A percentile compares a stretch with the other conserved stretches of the same genome.
phyloP scores from a whole-genome alignment of 2,329 filamentous ascomycete genomes.

The Ceratocystis lukuohia region DNA sequence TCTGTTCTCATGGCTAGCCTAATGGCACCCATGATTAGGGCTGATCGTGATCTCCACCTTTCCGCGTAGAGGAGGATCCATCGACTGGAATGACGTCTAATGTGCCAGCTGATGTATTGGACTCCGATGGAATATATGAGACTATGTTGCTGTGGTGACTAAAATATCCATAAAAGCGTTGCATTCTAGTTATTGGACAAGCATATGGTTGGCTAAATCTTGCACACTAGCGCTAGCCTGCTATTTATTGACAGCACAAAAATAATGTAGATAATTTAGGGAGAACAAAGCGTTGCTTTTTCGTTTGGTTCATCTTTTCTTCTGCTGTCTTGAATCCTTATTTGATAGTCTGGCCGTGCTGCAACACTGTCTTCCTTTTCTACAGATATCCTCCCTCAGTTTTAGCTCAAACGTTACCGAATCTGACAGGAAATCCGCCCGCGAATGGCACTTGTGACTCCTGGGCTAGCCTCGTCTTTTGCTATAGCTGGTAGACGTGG shows the following conservation, averaged over 20 bases:
- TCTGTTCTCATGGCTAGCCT: too few species aligned
- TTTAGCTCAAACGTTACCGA: neutral
- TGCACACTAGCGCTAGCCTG: neutral
- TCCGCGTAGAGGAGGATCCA: neutral
- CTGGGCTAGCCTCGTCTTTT: neutral
- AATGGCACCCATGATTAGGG: neutral
- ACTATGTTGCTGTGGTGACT: constrained; percentile 8
- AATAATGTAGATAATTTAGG: neutral
- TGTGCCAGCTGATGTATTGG: neutral
- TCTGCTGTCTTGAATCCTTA: neutral
- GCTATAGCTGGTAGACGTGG: neutral
- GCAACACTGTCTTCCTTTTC: neutral
- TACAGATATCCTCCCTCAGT: neutral
- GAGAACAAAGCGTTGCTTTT: neutral
- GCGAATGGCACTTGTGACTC: neutral
- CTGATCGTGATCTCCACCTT: neutral
- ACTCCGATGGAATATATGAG: neutral
- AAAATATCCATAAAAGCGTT: neutral
- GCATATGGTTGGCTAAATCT: neutral
- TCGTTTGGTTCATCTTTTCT: neutral
- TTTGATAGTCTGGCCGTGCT: neutral
- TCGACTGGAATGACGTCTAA: neutral
- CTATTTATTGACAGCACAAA: constrained; percentile 10
- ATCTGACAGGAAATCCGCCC: neutral
- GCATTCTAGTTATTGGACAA: neutral